A percentile compares a stretch with the other conserved stretches of the same genome.
Evolutionary conservation across 495 filamentous ascomycete species (phyloP).

Genomic region (Penicillium macrosclerotiorum): DNA sequence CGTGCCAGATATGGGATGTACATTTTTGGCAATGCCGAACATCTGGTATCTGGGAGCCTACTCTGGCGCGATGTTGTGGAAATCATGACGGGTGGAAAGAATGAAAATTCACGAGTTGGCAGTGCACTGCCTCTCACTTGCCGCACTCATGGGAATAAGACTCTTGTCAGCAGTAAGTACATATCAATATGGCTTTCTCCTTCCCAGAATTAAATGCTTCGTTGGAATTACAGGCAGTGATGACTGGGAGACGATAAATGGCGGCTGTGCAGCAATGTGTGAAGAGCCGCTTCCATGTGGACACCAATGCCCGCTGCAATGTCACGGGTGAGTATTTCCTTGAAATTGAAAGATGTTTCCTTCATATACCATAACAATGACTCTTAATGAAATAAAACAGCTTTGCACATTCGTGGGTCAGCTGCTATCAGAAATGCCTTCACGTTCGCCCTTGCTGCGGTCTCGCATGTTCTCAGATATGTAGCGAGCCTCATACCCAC

Average conservation of each 20-base stretch:
- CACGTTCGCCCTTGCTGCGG: conserved; percentile 4
- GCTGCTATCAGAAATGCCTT: conserved; percentile 5
- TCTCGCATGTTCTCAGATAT: conserved; percentile 1
- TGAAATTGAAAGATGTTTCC: too few species aligned
- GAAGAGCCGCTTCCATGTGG: conserved; percentile 34
- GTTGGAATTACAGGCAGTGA: conserved; percentile 16
- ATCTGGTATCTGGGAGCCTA: conserved; percentile 35
- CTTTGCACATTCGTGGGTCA: conserved; percentile 3
- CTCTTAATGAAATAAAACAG: background rate
- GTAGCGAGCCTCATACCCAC: conserved; percentile 10
- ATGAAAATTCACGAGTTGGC: conserved; percentile 27
- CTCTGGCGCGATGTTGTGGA: conserved; percentile 40
- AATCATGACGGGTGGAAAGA: conserved; percentile 22
- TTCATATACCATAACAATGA: too few species aligned
- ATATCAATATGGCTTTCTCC: too few species aligned
- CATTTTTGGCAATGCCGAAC: conserved; percentile 75
- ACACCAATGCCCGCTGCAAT: conserved; percentile 36
- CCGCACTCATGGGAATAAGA: conserved; percentile 33
- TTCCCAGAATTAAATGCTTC: background rate
- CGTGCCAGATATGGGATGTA: conserved; percentile 84
- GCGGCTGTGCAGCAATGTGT: conserved; percentile 44
- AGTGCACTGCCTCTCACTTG: conserved; percentile 40
- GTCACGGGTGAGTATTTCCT: conserved; percentile 36
- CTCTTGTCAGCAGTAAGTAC: conserved; percentile 27
- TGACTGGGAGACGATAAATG: conserved; percentile 53